Evolutionary conservation across 257 asterid species (phyloP).

Genomic region (Cordia subcordata): DNA sequence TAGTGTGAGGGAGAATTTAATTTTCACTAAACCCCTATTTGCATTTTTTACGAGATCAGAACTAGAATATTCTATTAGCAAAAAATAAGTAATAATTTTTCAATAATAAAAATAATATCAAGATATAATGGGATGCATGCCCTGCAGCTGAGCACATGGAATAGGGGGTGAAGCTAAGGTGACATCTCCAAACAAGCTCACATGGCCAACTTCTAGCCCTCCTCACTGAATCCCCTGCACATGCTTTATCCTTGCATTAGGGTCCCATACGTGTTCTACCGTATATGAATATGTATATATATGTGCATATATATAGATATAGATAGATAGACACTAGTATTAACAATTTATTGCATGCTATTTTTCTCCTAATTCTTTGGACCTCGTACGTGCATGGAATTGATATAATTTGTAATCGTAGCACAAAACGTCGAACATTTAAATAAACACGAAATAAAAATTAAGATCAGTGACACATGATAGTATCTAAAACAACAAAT

Average conservation of each 20-base stretch:
- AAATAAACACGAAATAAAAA: no score
- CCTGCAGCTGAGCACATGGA: slow-evolving; percentile 49
- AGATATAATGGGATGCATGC: slow-evolving; percentile 8
- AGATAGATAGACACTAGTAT: not conserved
- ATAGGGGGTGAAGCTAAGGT: slow-evolving; percentile 36
- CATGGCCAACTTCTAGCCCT: slow-evolving; percentile 36
- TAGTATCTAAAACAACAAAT: no score
- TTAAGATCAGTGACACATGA: no score
- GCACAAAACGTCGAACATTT: not conserved
- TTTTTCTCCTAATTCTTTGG: not conserved
- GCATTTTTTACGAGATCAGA: no score
- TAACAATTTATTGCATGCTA: not conserved
- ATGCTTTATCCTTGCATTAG: slow-evolving; percentile 17
- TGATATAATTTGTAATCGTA: no score
- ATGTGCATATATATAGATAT: not conserved
- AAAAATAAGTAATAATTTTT: no score
- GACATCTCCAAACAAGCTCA: slow-evolving; percentile 38
- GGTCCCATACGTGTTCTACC: slow-evolving; percentile 16
- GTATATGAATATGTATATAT: not conserved
- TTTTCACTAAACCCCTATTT: no score
- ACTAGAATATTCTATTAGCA: no score
- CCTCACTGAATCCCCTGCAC: slow-evolving; percentile 41
- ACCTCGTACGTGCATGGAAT: no score
- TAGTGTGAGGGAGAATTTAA: no score
- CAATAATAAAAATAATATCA: no score